Base-by-base conservation (phyloP, 345 rosid genomes). In the Reutealis trisperma region DNA sequence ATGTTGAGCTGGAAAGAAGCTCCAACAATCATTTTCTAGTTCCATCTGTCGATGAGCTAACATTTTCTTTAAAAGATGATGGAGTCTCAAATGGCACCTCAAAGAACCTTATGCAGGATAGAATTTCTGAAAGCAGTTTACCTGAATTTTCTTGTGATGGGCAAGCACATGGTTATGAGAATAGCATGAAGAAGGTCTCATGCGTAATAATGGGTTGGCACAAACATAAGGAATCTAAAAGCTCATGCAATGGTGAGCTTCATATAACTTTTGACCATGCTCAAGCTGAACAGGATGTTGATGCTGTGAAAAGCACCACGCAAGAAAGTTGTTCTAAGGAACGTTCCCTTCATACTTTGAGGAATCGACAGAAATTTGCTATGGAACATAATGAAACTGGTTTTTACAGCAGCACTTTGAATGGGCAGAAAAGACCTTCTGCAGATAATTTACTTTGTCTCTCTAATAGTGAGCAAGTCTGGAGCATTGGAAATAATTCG, bases 391-490 rank as follows among this genome's bases (percentile, higher is more conserved):
- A 77, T 24, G 54, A 59, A 45, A 62, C 76, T 51, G 78, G 73
- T 65, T 7, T 62, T 54, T 51, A 44, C 72, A 55, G 79, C 49
- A 67, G 78, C 54, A 61, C 54, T 61, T 51, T 78, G n/a, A 82
- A 79, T 66, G 79, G 75, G 84, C 76, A 70, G 69, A 83, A 78
- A 70, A 81, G 70, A 75, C 78, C 68, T 68, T 74, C 83, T 52
- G 63, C 42, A 75, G 79, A 73, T 73, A 70, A 73, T 54, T 52
- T 74, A n/a, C 75, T 82, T 63, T 59, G 71, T 77, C 75, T 73
- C 18, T 70, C 76, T 32, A 41, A 57, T 55, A 57, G 58, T 65
- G 70, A 79, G 63, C 82, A 45, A 45, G 64, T 74, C 57, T 67
- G 51, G 47, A 66, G 70, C 22, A 58, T 63, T 59, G 75, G 70